Base-by-base conservation (phyloP, 2,329 filamentous ascomycete genomes). In the Madurella mycetomatis region DNA sequence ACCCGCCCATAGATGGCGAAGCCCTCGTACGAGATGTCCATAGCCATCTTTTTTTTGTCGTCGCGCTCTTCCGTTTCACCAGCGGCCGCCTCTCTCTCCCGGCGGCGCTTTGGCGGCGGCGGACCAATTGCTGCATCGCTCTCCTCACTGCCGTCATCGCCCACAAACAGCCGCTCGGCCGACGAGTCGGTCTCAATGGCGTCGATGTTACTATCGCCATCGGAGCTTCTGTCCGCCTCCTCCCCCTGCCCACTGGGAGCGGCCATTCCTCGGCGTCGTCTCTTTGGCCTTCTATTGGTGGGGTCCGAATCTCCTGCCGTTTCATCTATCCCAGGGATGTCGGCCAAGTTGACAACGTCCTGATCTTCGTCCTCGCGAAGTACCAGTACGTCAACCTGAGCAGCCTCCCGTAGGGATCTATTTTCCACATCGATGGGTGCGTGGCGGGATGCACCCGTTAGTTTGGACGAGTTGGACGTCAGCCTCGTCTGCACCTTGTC, bases 1-100 rank as follows among this genome's bases (percentile, higher is more conserved):
- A 96, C 90, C 62, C 90, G 87, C 11, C 94, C 91, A 72, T 96
- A 95, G 66, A 99, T 96, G 64, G 87, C 89, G 72, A 97, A 97
- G 9, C 94, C 92, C 65, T 97, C 91, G 72, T 97, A 99, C 13
- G 85, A 86, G 25, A 92, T 94, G 58, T 87, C 86, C 75, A 96
- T 82, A 17, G 81, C 83, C 63, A 95, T 74, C 70, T 96, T 97
- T 76, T 99, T 96, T 73, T 96, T 95, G 66, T 95, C 88, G 54
- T 88, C 84, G 9, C 69, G 68, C 16, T 67, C 72, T 65, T 45
- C 58, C 47, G 66, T 65, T 34, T 60, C 61, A 46, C 66, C 67
- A 9, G 51, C 60, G 34, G 52, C 64, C 32, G 57, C 55, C 34
- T 63, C 66, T 44, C 64, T 66, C 39, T 73, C 73, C 65, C 69